phyloP scores from a whole-genome alignment of 345 rosid species.

The Viola odorata region DNA sequence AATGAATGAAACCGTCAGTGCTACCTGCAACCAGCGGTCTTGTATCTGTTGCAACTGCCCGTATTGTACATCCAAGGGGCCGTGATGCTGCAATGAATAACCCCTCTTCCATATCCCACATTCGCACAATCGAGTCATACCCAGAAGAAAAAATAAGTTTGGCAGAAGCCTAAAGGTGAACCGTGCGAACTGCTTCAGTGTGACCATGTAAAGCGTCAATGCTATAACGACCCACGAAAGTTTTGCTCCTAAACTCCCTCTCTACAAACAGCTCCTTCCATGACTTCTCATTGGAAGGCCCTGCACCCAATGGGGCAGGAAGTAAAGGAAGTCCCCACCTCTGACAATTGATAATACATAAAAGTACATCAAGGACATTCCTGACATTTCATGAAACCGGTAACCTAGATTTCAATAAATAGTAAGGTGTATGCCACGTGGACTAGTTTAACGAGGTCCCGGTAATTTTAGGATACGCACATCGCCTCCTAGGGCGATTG shows the following conservation, averaged over 20 bases:
- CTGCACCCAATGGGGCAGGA: conserved; percentile 20
- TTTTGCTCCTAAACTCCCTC: conserved; percentile 82
- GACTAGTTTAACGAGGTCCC: too few species aligned
- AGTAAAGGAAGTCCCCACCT: conserved; percentile 74
- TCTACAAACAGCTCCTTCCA: conserved; percentile 90
- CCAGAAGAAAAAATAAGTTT: conserved; percentile 85
- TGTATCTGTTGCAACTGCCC: conserved; percentile 73
- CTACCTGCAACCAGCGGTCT: conserved; percentile 83
- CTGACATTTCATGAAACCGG: too few species aligned
- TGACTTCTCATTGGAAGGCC: conserved; percentile 46
- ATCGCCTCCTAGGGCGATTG: too few species aligned
- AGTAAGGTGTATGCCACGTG: too few species aligned
- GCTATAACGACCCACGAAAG: conserved; percentile 60
- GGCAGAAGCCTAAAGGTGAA: conserved; percentile 67
- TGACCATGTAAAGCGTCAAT: conserved; percentile 75
- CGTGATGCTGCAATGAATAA: conserved; percentile 56
- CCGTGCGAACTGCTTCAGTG: conserved; percentile 71
- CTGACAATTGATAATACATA: conserved; percentile 24
- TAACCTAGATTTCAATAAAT: too few species aligned
- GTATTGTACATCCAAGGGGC: conserved; percentile 81
- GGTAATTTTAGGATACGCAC: too few species aligned
- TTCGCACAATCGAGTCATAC: conserved; percentile 70
- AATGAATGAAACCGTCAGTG: conserved; percentile 85
- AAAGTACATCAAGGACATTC: too few species aligned
- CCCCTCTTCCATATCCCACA: conserved; percentile 92